phyloP scores from a whole-genome alignment of 2,329 filamentous ascomycete species.

The Myotisia sp. region DNA sequence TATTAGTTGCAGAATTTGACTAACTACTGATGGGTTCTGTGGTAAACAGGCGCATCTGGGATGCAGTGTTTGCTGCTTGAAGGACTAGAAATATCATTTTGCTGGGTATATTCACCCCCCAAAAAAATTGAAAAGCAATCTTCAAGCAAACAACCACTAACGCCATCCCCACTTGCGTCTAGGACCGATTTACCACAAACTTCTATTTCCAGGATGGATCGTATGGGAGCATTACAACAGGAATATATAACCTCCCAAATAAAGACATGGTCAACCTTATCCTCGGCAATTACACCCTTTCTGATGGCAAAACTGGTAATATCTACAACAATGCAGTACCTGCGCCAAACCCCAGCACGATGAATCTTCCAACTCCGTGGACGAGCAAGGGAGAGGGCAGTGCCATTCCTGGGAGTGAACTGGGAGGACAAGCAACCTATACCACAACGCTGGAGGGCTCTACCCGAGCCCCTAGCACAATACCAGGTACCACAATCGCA shows the following conservation, averaged over 20 bases:
- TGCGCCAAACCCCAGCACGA: slow-evolving; percentile 28
- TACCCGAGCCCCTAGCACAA: slow-evolving; percentile 1
- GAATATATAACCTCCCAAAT: slow-evolving; percentile 27
- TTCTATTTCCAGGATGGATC: slow-evolving; percentile 35
- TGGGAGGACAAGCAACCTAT: slow-evolving; percentile 21
- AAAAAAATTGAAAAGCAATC: too few relatives aligned
- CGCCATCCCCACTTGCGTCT: too few relatives aligned
- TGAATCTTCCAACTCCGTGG: slow-evolving; percentile 11
- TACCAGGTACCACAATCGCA: slow-evolving; percentile 4
- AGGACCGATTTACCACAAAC: slow-evolving; percentile 40
- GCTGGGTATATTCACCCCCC: slow-evolving; percentile 34
- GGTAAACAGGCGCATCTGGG: slow-evolving; percentile 5
- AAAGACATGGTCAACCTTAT: slow-evolving; percentile 31
- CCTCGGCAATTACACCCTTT: slow-evolving; percentile 30
- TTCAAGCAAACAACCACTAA: not conserved
- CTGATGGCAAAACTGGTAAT: slow-evolving; percentile 28
- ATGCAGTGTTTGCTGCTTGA: slow-evolving; percentile 31
- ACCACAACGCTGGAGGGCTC: not conserved
- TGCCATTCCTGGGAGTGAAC: slow-evolving; percentile 31
- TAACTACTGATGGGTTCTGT: not conserved
- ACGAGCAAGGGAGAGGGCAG: slow-evolving; percentile 34
- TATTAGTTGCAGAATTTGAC: not conserved
- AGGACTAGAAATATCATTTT: slow-evolving; percentile 32
- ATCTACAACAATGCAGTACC: slow-evolving; percentile 29
- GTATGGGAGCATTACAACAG: slow-evolving; percentile 33